These are phyloP conservation scores for Rhizopogon roseolus DNA, from an alignment of 768 basidiomycete genomes.

Conservation along the genomic window DNA sequence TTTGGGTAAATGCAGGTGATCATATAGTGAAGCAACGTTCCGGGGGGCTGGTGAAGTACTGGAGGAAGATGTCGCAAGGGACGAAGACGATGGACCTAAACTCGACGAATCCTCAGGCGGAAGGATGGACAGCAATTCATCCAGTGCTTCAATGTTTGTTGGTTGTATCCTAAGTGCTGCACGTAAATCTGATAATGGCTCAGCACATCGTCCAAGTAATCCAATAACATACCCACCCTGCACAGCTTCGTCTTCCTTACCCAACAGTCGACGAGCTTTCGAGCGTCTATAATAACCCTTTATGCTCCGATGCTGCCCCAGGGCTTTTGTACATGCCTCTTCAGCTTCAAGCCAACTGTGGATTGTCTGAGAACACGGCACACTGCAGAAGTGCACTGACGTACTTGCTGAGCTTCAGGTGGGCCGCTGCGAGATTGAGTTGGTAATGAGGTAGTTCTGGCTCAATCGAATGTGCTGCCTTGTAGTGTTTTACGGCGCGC, in stretches of 20 bases:
- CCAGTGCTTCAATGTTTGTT: constrained; percentile 54
- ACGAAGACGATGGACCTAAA: constrained; percentile 7
- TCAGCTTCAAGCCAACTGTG: constrained; percentile 70
- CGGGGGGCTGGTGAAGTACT: constrained; percentile 12
- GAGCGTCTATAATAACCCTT: constrained; percentile 72
- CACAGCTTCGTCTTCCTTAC: constrained; percentile 50
- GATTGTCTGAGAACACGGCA: constrained; percentile 11
- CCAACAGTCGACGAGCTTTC: constrained; percentile 59
- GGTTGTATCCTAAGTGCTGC: constrained; percentile 60
- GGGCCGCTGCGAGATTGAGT: constrained; percentile 71
- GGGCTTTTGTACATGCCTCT: constrained; percentile 59
- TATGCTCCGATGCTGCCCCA: constrained; percentile 59
- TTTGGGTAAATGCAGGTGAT: constrained; percentile 34
- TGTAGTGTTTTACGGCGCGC: constrained; percentile 53
- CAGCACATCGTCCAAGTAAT: neutral
- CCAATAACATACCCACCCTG: constrained; percentile 36
- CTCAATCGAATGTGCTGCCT: constrained; percentile 57
- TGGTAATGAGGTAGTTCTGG: constrained; percentile 74
- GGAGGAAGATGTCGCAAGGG: constrained; percentile 26
- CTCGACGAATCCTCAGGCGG: constrained; percentile 14
- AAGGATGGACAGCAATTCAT: constrained; percentile 45
- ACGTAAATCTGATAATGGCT: constrained; percentile 45
- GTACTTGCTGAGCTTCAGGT: constrained; percentile 67
- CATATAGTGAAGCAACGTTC: constrained; percentile 9
- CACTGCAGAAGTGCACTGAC: constrained; percentile 18